These are phyloP conservation scores for Penicillium samsonianum DNA, from an alignment of 495 filamentous ascomycete species.

Conservation along the genomic window DNA sequence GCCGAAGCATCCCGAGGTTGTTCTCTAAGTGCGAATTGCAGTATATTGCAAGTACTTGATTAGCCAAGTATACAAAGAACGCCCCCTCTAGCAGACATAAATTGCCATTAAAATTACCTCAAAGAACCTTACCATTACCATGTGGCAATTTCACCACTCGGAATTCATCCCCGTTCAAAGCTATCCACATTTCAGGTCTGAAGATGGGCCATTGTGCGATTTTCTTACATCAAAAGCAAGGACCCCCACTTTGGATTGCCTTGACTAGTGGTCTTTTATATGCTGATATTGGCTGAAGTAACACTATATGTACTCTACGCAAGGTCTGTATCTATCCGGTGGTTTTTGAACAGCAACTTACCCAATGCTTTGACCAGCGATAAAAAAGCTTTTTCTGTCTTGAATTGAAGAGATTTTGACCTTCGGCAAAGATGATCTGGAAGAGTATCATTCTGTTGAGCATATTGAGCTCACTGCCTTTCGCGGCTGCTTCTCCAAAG, in stretches of 20 bases:
- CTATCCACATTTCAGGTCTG: neutral
- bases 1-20: neutral
- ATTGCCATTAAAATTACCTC: neutral
- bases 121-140: neutral
- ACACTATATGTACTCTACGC: slow-evolving; percentile 4
- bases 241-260: neutral
- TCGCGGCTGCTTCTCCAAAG: slow-evolving; percentile 15
- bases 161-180: slow-evolving; percentile 1
- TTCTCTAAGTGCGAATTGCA: neutral
- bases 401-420: neutral
- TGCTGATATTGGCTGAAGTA: neutral
- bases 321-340: neutral
- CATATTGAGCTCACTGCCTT: slow-evolving; percentile 23
- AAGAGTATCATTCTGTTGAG: slow-evolving; percentile 15
- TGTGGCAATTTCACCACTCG: slow-evolving; percentile 1
- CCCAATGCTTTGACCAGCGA: neutral
- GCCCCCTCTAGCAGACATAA: neutral
- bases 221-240: neutral
- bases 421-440: slow-evolving; percentile 11
- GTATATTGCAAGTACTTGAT: neutral
- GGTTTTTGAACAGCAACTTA: neutral
- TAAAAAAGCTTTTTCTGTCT: neutral
- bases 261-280: neutral
- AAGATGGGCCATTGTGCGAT: neutral
- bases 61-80: neutral